Evolutionary conservation across 1,284 basidiomycete genomes (phyloP).

Genomic region (Microbotryum scabiosae): DNA sequence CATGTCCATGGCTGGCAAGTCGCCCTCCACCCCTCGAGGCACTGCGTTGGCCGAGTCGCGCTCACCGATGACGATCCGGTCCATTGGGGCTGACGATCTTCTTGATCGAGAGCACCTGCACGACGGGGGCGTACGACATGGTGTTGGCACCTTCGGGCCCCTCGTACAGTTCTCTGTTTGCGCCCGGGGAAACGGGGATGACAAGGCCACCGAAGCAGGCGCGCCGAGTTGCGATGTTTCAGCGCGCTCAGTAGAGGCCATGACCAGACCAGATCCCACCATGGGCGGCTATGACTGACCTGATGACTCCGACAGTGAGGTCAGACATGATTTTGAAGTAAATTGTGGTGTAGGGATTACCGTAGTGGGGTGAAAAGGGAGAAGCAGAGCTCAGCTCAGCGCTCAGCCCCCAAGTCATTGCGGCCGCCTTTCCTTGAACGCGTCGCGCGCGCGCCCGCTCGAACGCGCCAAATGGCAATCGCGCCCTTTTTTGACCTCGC

Average conservation of each 20-base stretch:
- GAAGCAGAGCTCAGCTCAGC: too few species aligned
- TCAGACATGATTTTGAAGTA: background rate
- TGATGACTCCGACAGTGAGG: slow-evolving; percentile 9
- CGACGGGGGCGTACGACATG: slow-evolving; percentile 46
- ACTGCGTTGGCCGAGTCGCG: too few species aligned
- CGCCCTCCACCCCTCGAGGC: background rate
- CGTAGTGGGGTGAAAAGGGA: too few species aligned
- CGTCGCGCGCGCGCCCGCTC: too few species aligned
- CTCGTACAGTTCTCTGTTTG: slow-evolving; percentile 21
- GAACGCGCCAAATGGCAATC: too few species aligned
- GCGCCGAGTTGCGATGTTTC: background rate
- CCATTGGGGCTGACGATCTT: slow-evolving; percentile 47
- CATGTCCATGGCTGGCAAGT: background rate
- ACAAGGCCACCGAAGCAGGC: background rate
- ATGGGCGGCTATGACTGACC: background rate
- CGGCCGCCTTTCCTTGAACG: too few species aligned
- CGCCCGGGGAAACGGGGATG: background rate
- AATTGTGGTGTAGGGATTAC: too few species aligned
- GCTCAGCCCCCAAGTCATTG: too few species aligned
- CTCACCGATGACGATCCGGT: too few species aligned
- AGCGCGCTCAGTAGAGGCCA: background rate
- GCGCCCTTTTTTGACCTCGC: too few species aligned
- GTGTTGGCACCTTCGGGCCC: slow-evolving; percentile 3
- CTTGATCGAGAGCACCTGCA: slow-evolving; percentile 77
- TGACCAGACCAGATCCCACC: background rate